A percentile compares a stretch with the other conserved stretches of the same genome.
Conservation (phyloP, 768 basidiomycete species). For the Psilocybe subaeruginosa region DNA sequence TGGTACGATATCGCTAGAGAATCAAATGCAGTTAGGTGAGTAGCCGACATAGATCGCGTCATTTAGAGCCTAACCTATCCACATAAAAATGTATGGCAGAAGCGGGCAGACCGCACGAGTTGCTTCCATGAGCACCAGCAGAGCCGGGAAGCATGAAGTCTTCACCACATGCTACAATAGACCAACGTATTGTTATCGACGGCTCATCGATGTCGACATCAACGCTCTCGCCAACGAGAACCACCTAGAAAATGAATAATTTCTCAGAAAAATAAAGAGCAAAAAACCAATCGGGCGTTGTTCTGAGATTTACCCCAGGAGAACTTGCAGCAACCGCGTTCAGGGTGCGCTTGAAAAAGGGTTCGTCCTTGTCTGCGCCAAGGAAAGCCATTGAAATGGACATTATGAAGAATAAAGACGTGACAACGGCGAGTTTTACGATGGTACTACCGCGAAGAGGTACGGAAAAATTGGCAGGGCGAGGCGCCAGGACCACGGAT, state of each 20-base stretch:
- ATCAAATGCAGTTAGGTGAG: not conserved
- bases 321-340: constrained; percentile 40
- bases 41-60: not conserved
- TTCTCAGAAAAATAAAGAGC: constrained; percentile 5
- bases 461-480: constrained; percentile 23
- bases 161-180: constrained; percentile 53
- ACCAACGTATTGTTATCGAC: constrained; percentile 57
- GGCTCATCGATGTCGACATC: constrained; percentile 65
- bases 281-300: not conserved
- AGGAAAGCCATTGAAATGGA: constrained; percentile 53
- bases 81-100: constrained; percentile 46
- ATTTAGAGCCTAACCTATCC: constrained; percentile 43
- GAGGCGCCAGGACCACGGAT: constrained; percentile 1
- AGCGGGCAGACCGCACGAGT: constrained; percentile 48
- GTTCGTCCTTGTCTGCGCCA: constrained; percentile 43
- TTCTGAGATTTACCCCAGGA: constrained; percentile 45
- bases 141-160: constrained; percentile 48
- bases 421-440: constrained; percentile 38
- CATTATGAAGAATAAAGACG: constrained; percentile 52
- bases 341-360: constrained; percentile 41
- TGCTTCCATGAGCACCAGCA: constrained; percentile 46
- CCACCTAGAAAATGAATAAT: constrained; percentile 38
- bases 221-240: constrained; percentile 58
- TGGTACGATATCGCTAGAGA: constrained; percentile 35
- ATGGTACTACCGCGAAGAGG: constrained; percentile 34